These are phyloP conservation scores for Aspergillus nidulans DNA, from an alignment of 495 filamentous ascomycete genomes.

Conservation along the genomic window DNA sequence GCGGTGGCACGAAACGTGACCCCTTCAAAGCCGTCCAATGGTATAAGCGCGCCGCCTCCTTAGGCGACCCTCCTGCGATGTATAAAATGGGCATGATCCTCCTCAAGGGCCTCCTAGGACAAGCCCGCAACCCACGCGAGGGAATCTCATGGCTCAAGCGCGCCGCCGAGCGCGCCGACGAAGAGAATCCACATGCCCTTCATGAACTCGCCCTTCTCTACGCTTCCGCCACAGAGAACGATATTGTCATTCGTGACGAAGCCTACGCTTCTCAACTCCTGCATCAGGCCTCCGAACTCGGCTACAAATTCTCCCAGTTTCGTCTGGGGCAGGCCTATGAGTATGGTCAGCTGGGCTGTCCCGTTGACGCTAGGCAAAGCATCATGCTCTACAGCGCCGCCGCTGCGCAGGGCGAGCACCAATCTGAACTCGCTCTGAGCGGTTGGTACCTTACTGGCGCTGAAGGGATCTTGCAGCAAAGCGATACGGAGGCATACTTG, in stretches of 20 bases:
- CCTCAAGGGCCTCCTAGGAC: slow-evolving; percentile 89
- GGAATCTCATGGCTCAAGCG: slow-evolving; percentile 88
- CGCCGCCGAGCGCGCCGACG: slow-evolving; percentile 81
- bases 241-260: slow-evolving; percentile 74
- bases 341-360: slow-evolving; percentile 78
- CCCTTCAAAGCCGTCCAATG: slow-evolving; percentile 92
- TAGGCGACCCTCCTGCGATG: slow-evolving; percentile 91
- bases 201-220: slow-evolving; percentile 90
- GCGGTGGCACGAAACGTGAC: slow-evolving; percentile 86
- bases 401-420: slow-evolving; percentile 90
- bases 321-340: slow-evolving; percentile 83
- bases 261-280: slow-evolving; percentile 73
- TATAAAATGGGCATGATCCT: slow-evolving; percentile 98
- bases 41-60: slow-evolving; percentile 87
- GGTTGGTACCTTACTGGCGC: slow-evolving; percentile 96
- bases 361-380: slow-evolving; percentile 73
- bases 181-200: slow-evolving; percentile 89
- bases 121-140: slow-evolving; percentile 76
- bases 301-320: slow-evolving; percentile 94
- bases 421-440: slow-evolving; percentile 84
- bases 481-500: slow-evolving; percentile 92
- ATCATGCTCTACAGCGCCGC: slow-evolving; percentile 93
- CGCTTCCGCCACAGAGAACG: slow-evolving; percentile 61
- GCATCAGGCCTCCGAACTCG: slow-evolving; percentile 80
- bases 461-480: slow-evolving; percentile 83